Base-by-base conservation (phyloP, 306 rosid species). In the Gastrolobium bilobum region DNA sequence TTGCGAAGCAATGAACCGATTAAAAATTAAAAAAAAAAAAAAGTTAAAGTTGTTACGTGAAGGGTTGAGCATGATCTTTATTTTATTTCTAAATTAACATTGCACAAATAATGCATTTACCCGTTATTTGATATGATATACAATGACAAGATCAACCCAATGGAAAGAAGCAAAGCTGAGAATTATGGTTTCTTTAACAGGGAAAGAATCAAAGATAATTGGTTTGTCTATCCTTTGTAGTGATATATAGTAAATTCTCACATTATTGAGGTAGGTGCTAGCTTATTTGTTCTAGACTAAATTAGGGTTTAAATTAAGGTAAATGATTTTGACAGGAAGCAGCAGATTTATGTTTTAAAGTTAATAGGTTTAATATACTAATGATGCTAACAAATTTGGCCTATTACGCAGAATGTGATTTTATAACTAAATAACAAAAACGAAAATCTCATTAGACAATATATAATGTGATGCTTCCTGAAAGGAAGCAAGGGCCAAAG, bases 401-500 rank as follows among this genome's bases (percentile, higher is more conserved):
- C n/a, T 56, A 15, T 29, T 57, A 72, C 71, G 69, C 47, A 61
- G 61, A 81, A 73, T 79, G 54, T 60, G 10, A 35, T 38, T 33
- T 42, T 35, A 14, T 29, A 80, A 58, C 40, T 75, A 63, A 39
- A 59, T 30, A 35, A 29, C 26, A 59, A 30, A 74, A 52, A 58
- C 3, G 11, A 20, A 66, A 69, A 52, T 11, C 6, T 13, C 43
- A 40, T 10, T 26, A n/a, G 50, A 54, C 42, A 34, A 73, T 30
- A 47, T 54, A 69, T 54, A 20, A 20, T 20, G 26, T 20, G 26
- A 20, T 84, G 91, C 75, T 80, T 82, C 90, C 89, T 3, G 1
- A 40, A 62, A 76, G 87, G 86, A 76, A 76, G 84, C 86, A 85
- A 72, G 77, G 15, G 76, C 14, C 47, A 77, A 80, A 77, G 84